Conservation (phyloP, 2,329 filamentous ascomycete species). For the Trichoderma guizhouense region DNA sequence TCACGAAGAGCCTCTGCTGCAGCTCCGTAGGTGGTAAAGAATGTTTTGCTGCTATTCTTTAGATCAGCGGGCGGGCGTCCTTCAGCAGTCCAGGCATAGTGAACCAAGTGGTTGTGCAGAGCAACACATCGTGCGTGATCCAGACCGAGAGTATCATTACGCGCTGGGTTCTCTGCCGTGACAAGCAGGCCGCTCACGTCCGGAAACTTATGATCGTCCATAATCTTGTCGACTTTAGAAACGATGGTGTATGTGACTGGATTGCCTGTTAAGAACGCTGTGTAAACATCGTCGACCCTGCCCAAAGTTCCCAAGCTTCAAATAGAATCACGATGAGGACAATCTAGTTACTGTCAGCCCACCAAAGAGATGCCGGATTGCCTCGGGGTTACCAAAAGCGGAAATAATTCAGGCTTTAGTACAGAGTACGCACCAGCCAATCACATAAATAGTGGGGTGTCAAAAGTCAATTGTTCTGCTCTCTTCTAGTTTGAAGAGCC, state of each 20-base stretch:
- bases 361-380: background rate
- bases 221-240: background rate
- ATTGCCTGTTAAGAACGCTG: background rate
- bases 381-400: background rate
- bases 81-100: slow-evolving; percentile 28
- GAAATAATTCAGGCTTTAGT: background rate
- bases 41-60: background rate
- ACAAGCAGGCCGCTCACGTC: background rate
- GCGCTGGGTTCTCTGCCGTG: background rate
- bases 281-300: background rate
- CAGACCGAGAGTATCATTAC: background rate
- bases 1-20: background rate
- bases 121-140: slow-evolving; percentile 28
- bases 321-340: background rate
- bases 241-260: background rate
- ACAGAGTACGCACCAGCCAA: background rate
- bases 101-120: slow-evolving; percentile 32
- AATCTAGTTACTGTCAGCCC: background rate
- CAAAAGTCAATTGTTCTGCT: background rate
- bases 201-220: background rate
- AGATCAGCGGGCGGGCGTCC: slow-evolving; percentile 19
- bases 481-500: background rate
- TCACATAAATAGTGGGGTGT: background rate
- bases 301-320: background rate
- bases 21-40: background rate